Evolutionary conservation across 2,329 filamentous ascomycete genomes (phyloP).

Genomic region (Furcasterigmium furcatum): DNA sequence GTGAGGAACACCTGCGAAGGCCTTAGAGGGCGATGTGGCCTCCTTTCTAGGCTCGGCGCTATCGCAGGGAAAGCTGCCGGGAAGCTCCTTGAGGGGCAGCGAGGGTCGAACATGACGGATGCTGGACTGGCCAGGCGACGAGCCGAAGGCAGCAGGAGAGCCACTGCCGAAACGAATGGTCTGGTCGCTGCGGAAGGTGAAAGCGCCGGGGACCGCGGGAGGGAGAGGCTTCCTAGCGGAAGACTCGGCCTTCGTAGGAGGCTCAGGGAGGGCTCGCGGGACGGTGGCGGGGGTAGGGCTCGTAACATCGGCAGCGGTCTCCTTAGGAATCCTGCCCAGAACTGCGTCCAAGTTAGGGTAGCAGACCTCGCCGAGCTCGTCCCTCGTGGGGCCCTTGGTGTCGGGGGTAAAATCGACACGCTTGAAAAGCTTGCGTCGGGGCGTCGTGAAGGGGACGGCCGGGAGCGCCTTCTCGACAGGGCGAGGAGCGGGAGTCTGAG

Average conservation of each 20-base stretch:
- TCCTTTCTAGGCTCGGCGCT: not conserved
- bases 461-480: conserved; percentile 50
- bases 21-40: conserved; percentile 33
- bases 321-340: conserved; percentile 14
- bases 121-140: conserved; percentile 55
- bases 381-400: conserved; percentile 45
- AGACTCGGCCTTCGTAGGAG: conserved; percentile 10
- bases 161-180: conserved; percentile 55
- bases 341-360: conserved; percentile 26
- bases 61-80: conserved; percentile 50
- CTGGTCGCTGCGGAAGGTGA: conserved; percentile 64
- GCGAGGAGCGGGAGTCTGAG: conserved; percentile 43
- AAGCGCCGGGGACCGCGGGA: conserved; percentile 50
- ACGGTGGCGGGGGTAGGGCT: not conserved
- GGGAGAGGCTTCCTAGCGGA: conserved; percentile 15
- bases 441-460: conserved; percentile 56
- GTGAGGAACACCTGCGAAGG: conserved; percentile 46
- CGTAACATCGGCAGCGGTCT: not conserved
- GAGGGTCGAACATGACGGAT: conserved; percentile 58
- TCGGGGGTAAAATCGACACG: conserved; percentile 78
- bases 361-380: conserved; percentile 27
- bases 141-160: conserved; percentile 51
- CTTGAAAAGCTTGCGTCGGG: conserved; percentile 65
- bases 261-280: conserved; percentile 14
- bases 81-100: conserved; percentile 42